A percentile compares a stretch with the other conserved stretches of the same genome.
phyloP scores from a whole-genome alignment of 148 eudicot species.

The Spergularia bocconei region DNA sequence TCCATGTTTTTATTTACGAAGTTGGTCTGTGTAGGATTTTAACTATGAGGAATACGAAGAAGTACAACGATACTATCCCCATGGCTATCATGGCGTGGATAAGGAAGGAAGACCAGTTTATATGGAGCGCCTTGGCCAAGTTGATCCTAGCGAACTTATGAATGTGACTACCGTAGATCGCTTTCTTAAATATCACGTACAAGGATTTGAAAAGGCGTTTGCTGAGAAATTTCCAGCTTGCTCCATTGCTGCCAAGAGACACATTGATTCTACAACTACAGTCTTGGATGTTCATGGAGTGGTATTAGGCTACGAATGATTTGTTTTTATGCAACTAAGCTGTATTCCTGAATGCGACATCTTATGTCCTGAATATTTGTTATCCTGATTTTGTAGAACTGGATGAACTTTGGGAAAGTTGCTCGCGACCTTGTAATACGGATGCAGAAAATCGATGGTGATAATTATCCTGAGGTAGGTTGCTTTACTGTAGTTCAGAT shows the following conservation, averaged over 20 bases:
- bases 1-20: constrained; percentile 8
- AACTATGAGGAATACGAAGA: constrained; percentile 66
- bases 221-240: constrained; percentile 94
- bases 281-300: constrained; percentile 89
- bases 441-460: constrained; percentile 91
- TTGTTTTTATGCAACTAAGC: background rate
- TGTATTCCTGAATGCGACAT: constrained; percentile 7
- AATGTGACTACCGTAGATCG: constrained; percentile 79
- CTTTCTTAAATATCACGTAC: constrained; percentile 80
- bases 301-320: constrained; percentile 36
- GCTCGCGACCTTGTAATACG: constrained; percentile 88
- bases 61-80: constrained; percentile 78
- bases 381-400: constrained; percentile 51
- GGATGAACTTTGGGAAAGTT: constrained; percentile 94
- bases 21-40: constrained; percentile 55
- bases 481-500: background rate
- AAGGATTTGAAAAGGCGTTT: constrained; percentile 86
- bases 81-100: constrained; percentile 96
- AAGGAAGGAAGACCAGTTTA: constrained; percentile 86
- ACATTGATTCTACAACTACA: constrained; percentile 79
- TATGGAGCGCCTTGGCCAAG: constrained; percentile 84
- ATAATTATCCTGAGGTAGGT: constrained; percentile 91
- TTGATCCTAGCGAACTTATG: constrained; percentile 84
- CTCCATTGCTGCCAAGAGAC: constrained; percentile 88
- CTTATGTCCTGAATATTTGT: constrained; percentile 21